These are phyloP conservation scores for Nakazawaea ishiwadae DNA, from an alignment of 805 yeast genomes.

Conservation along the genomic window DNA sequence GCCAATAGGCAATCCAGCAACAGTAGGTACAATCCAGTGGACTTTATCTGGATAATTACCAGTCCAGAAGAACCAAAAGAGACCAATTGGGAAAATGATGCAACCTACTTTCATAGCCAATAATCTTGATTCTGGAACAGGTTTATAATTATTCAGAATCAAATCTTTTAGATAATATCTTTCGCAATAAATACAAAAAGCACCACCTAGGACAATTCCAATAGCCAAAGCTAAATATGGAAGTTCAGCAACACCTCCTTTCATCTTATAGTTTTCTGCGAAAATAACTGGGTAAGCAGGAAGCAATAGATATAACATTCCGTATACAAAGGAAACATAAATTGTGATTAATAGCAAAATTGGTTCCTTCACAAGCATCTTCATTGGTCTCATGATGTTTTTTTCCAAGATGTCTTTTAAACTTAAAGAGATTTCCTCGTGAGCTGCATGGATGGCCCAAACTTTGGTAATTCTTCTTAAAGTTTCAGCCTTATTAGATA, in stretches of 20 bases:
- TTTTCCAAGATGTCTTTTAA: constrained; percentile 55
- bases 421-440: constrained; percentile 54
- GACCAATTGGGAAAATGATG: constrained; percentile 66
- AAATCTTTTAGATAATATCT: constrained; percentile 43
- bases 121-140: constrained; percentile 76
- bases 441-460: constrained; percentile 80
- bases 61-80: constrained; percentile 86
- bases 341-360: constrained; percentile 60
- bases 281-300: constrained; percentile 76
- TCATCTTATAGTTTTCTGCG: constrained; percentile 53
- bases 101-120: constrained; percentile 75
- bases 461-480: constrained; percentile 66
- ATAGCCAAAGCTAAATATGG: constrained; percentile 75
- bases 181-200: constrained; percentile 49
- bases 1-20: constrained; percentile 60
- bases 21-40: constrained; percentile 77
- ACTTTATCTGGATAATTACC: constrained; percentile 66
- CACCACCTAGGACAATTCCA: constrained; percentile 60
- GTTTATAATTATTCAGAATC: constrained; percentile 46
- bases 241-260: constrained; percentile 61
- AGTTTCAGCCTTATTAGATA: constrained; percentile 55
- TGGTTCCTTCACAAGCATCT: constrained; percentile 65
- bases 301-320: constrained; percentile 66
- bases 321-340: constrained; percentile 76
- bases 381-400: constrained; percentile 62